Evolutionary conservation across 179 eudicot genomes (phyloP), one percentile per base, ranked within the genome.

Genomic region (Heliamphora pulchella): DNA sequence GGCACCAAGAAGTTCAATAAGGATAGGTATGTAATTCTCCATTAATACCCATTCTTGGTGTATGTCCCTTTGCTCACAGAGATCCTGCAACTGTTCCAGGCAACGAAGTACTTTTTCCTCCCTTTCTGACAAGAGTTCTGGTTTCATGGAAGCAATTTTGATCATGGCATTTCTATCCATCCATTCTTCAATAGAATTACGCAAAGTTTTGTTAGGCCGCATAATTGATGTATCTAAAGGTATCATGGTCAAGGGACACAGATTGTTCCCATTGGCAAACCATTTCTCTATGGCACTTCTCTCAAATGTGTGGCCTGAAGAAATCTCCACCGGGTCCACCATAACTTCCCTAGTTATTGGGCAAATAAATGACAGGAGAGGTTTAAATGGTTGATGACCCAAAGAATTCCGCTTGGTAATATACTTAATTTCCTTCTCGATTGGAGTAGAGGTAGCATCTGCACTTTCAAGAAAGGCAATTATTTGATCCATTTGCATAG

Each of bases 151-250:
- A 71, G 82, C 88, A 57, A 87, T 75, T 31, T 66, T 68, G 48
- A 87, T 87, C 82, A 87, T 85, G 31, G 85, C 83, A 65, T 87
- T 87, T 64, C 88, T 77, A 20, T 85, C 87, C 78, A 80, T 83
- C 87, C 89, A 87, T 71, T 87, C 89, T 67, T 87, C 89, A 66
- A 87, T 87, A 62, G 88, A 87, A 64, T 87, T 86, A 82, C 88
- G 78, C 2, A 87, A 80, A 43, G 88, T 87, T 71, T 81, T 87
- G 76, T 87, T 87, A 70, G 89, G 86, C 82, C 89, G 79, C 63
- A 87, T 31, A 50, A 77, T 54, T 53, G 86, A 77, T 46, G 70
- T 71, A 17, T 87, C 84, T 13, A 85, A 46, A n/a, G 82, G 77
- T n/a, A 43, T 77, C 47, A 41, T 63, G 63, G 89, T 87, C 71